Base-by-base conservation (phyloP, 176 grass and related monocot species). In the Oryza coarctata region DNA sequence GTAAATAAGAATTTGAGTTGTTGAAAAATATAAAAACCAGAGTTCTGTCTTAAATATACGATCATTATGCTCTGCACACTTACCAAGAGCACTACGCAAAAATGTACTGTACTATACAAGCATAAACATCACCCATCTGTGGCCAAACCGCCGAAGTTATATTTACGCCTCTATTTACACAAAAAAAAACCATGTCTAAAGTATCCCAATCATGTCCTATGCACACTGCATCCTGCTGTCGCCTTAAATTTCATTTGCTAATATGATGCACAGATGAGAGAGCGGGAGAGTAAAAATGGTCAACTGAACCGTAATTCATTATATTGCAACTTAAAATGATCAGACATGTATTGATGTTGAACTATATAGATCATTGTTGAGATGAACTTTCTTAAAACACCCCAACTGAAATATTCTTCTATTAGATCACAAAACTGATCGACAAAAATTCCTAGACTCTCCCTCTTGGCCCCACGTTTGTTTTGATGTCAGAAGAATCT, bases 361-460 rank as follows among this genome's bases (percentile, higher is more conserved):
- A 86, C 88, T 84, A 80, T 84, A 80, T 79, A 82, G 83, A 83
- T 86, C 75, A 79, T 68, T 81, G 75, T 80, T 86, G 75, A 77
- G 41, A 94, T 72, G 68, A 72, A 41, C 80, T 61, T 81, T 88
- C 72, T 52, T 70, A 47, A 80, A 88, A 50, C 55, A 68, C 25
- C 86, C 79, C 79, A 86, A 82, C 65, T 30, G 74, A 83, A 70
- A 82, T 78, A 35, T 80, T 76, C 78, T 79, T 85, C 82, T 90
- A 90, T 94, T 71, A 79, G 71, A 68, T 88, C 76, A 91, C 86
- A 82, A 85, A 92, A 94, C 91, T 90, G 85, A 74, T 71, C n/a
- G 66, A 81, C 92, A 94, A 94, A 94, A 91, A 44, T 94, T 83
- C 55, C 58, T 20, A 44, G 68, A 88, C 32, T 57, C 80, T 78